Evolutionary conservation across 1,284 basidiomycete species (phyloP).

Genomic region (Paramarasmius palmivorus): DNA sequence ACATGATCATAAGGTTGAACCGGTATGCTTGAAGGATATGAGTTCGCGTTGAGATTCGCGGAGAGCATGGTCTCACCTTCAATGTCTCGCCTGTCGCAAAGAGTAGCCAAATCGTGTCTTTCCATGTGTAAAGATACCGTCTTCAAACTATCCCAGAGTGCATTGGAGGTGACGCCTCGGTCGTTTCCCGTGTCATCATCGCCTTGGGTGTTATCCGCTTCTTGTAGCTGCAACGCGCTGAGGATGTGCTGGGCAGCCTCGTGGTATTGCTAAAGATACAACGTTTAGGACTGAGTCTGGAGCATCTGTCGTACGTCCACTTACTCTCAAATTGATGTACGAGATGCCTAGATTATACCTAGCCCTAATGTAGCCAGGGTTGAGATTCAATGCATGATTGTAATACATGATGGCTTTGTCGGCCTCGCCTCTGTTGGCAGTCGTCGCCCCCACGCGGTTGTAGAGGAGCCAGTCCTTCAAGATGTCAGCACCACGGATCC

Average conservation of each 20-base stretch:
- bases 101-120: constrained; percentile 67
- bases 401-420: constrained; percentile 90
- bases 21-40: constrained; percentile 14
- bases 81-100: constrained; percentile 73
- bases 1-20: background rate
- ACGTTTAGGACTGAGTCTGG: too few relatives aligned
- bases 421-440: constrained; percentile 88
- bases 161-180: constrained; percentile 72
- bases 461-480: constrained; percentile 91
- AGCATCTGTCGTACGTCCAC: constrained; percentile 23
- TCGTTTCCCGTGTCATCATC: constrained; percentile 43
- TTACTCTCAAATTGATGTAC: constrained; percentile 81
- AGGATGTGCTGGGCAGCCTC: constrained; percentile 85
- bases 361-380: constrained; percentile 92
- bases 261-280: constrained; percentile 60
- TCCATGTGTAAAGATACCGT: constrained; percentile 80
- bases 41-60: background rate
- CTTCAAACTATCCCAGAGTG: constrained; percentile 85
- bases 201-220: constrained; percentile 69
- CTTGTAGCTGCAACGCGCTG: constrained; percentile 84
- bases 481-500: constrained; percentile 7
- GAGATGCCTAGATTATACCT: constrained; percentile 94
- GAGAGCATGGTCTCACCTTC: constrained; percentile 51
- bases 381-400: constrained; percentile 84
- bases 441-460: constrained; percentile 94